Evolutionary conservation across 1,139 yeast species (phyloP).

Genomic region (Yamadazyma aaseri): DNA sequence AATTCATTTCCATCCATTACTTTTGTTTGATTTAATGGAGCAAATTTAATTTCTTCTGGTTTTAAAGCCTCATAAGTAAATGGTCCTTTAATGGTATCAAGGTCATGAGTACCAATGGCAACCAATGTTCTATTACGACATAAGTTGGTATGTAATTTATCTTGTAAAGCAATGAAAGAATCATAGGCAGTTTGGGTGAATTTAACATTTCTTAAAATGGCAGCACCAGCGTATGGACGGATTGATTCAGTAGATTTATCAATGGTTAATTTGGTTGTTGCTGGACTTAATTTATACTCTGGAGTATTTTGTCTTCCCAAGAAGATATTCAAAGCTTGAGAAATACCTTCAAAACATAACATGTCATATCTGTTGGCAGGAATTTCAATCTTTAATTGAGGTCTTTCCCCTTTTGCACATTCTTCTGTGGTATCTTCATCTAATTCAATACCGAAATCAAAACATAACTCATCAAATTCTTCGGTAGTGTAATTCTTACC

Average conservation of each 20-base stretch:
- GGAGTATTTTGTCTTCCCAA: slow-evolving; percentile 71
- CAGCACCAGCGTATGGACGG: slow-evolving; percentile 95
- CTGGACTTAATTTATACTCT: slow-evolving; percentile 56
- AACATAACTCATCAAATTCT: slow-evolving; percentile 95
- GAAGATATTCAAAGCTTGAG: slow-evolving; percentile 90
- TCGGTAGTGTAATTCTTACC: slow-evolving; percentile 82
- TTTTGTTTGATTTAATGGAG: slow-evolving; percentile 82
- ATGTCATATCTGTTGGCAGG: slow-evolving; percentile 98
- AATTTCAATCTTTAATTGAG: slow-evolving; percentile 92
- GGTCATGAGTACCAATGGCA: slow-evolving; percentile 97
- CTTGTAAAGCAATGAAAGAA: slow-evolving; percentile 94
- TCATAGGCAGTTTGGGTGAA: slow-evolving; percentile 86
- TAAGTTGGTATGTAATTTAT: slow-evolving; percentile 89
- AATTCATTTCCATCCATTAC: slow-evolving; percentile 74
- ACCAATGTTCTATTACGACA: slow-evolving; percentile 97
- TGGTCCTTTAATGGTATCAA: slow-evolving; percentile 78
- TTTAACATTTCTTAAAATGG: slow-evolving; percentile 77
- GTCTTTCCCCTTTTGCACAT: slow-evolving; percentile 78
- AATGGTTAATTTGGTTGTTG: slow-evolving; percentile 66
- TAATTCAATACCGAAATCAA: slow-evolving; percentile 94
- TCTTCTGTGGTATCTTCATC: slow-evolving; percentile 94
- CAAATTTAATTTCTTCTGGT: slow-evolving; percentile 75
- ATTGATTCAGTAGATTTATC: slow-evolving; percentile 68
- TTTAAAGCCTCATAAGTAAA: slow-evolving; percentile 84
- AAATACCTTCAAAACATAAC: slow-evolving; percentile 97